Base-by-base conservation (phyloP, 2,329 filamentous ascomycete species). In the Penicillium corylophilum region DNA sequence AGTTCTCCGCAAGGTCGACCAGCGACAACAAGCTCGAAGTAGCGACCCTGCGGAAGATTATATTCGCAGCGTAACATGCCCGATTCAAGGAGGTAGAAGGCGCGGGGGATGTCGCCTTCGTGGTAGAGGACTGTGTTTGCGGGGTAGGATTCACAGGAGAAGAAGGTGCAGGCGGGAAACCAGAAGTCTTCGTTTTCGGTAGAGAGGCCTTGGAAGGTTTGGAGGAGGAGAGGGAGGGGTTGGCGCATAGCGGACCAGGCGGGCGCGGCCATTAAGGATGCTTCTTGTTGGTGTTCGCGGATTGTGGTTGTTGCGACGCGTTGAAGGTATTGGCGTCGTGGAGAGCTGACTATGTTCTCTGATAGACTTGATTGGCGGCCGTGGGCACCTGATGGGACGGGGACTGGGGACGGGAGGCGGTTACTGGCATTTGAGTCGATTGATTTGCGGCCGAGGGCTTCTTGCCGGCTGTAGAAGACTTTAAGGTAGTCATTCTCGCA, bases 1-100 rank as follows among this genome's bases (percentile, higher is more conserved):
- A 99, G 74, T 74, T 99, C 94, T 31, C 94, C 94, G 63, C 93
- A 97, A 0, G 94, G 96, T 1, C 94, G 94, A 15, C 94, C 94
- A 0, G 92, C 89, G 1, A 96, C 87, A 48, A 97, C 96, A 64
- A 90, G 89, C 71, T 99, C 94, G 55, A 88, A 90, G 61, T 95
- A 88, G 62, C 82, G 83, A 0, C 94, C 94, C 68, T 97, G 94
- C 1, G 94, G 91, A 28, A 95, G 80, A 56, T 93, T 83, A 68
- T 99, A 97, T 64, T 96, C 92, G 3, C 89, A 90, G 15, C 92
- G 84, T 28, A 99, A 78, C 61, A 97, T 91, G 31, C 94, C 94
- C 5, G 85, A 82, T 71, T 99, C 92, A 1, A 99, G 75, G 4
- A 99, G 81, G 68, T 96, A 97, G 73, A 99, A 97, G 3, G 87